These are phyloP conservation scores for Penicillium parvum DNA, from an alignment of 495 filamentous ascomycete genomes.

Conservation along the genomic window DNA sequence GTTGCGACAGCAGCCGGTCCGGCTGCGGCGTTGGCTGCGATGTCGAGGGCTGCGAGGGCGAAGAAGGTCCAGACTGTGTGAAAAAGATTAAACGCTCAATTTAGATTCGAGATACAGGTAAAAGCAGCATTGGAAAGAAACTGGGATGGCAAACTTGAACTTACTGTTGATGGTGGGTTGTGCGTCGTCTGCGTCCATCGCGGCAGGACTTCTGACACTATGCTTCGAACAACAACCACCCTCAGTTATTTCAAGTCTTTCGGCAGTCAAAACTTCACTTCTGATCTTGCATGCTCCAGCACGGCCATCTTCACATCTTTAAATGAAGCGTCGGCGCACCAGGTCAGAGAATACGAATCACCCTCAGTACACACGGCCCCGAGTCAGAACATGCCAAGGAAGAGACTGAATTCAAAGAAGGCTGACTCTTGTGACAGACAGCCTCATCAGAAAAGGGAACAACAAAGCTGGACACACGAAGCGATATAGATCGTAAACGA, in stretches of 20 bases:
- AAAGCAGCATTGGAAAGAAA: no score
- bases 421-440: not conserved
- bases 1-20: conserved; percentile 17
- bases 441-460: not conserved
- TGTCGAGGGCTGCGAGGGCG: conserved; percentile 13
- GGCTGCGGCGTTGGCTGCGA: conserved; percentile 15
- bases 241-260: no score
- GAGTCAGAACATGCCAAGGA: not conserved
- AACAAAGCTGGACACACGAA: conserved; percentile 1
- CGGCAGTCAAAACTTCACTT: no score
- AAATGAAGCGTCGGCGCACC: not conserved
- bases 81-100: no score
- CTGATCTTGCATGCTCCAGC: not conserved
- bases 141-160: no score
- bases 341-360: not conserved
- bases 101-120: no score
- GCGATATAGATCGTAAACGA: conserved; percentile 1
- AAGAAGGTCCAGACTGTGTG: conserved; percentile 13
- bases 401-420: not conserved
- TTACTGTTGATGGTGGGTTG: conserved; percentile 12
- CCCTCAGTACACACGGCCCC: not conserved
- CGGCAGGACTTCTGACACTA: not conserved
- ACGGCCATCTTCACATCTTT: not conserved
- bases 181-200: conserved; percentile 1
- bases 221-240: not conserved